Conservation (phyloP, 768 basidiomycete genomes). For the Pisolithus marmoratus region DNA sequence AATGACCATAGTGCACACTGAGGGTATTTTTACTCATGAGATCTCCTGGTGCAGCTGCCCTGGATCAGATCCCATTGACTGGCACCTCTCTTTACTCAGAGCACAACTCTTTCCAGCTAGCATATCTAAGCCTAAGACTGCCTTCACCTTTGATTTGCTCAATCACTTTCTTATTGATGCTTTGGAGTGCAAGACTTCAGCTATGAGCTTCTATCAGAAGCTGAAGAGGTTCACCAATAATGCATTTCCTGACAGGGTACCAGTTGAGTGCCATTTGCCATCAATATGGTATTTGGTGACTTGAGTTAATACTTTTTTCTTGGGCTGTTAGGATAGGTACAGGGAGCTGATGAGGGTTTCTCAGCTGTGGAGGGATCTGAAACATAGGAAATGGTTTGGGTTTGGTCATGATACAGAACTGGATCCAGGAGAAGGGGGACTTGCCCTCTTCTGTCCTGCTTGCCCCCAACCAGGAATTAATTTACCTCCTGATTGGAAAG, state of each 20-base stretch:
- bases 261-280: too few species aligned
- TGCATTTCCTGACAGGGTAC: background rate
- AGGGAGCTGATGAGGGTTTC: slow-evolving; percentile 6
- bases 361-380: slow-evolving; percentile 1
- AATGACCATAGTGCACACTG: background rate
- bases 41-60: slow-evolving; percentile 2
- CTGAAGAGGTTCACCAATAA: slow-evolving; percentile 5
- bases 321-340: slow-evolving; percentile 6
- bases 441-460: slow-evolving; percentile 20
- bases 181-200: slow-evolving; percentile 11
- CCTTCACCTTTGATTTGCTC: slow-evolving; percentile 5
- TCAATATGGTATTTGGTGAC: too few species aligned
- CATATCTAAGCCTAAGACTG: background rate
- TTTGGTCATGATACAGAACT: slow-evolving; percentile 6
- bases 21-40: slow-evolving; percentile 1
- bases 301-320: too few species aligned
- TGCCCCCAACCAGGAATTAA: slow-evolving; percentile 26
- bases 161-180: slow-evolving; percentile 3
- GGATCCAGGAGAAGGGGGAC: background rate
- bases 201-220: slow-evolving; percentile 8
- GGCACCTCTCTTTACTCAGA: background rate
- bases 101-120: slow-evolving; percentile 2
- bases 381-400: slow-evolving; percentile 2
- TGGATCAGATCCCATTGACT: background rate
- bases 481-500: slow-evolving; percentile 17